These are phyloP conservation scores for Cinchona pubescens DNA, from an alignment of 257 asterid genomes.

Conservation along the genomic window DNA sequence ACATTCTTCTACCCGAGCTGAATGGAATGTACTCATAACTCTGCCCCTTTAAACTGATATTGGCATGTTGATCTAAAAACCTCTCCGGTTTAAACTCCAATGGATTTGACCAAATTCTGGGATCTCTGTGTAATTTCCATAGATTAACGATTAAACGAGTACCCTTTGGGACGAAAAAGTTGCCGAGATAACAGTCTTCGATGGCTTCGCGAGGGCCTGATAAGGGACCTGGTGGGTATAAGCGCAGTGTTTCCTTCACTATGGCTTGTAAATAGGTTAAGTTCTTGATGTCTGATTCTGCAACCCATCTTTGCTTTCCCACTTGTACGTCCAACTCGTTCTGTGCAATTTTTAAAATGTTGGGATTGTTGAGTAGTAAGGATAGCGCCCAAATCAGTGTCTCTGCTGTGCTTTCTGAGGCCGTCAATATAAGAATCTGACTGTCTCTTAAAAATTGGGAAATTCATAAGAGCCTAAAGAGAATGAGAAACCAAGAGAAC, in stretches of 20 bases:
- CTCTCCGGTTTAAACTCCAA: constrained; percentile 45
- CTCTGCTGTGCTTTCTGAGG: too few relatives aligned
- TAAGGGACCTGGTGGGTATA: constrained; percentile 49
- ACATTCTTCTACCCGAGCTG: constrained; percentile 51
- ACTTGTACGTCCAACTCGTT: constrained; percentile 40
- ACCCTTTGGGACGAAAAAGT: constrained; percentile 36
- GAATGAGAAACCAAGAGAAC: too few relatives aligned
- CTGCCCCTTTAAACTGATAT: constrained; percentile 35
- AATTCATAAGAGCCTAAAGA: too few relatives aligned
- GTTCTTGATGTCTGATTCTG: constrained; percentile 44
- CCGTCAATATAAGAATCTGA: too few relatives aligned
- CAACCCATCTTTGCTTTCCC: constrained; percentile 48
- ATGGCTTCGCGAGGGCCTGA: constrained; percentile 38
- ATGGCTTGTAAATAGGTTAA: constrained; percentile 45
- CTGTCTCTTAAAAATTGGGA: too few relatives aligned
- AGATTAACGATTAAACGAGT: constrained; percentile 39
- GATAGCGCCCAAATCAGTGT: constrained; percentile 53
- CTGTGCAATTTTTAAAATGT: constrained; percentile 36
- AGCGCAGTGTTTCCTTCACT: constrained; percentile 36
- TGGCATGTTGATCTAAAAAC: constrained; percentile 33
- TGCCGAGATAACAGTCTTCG: constrained; percentile 37
- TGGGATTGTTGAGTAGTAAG: constrained; percentile 34
- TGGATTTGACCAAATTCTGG: constrained; percentile 42
- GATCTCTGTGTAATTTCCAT: constrained; percentile 56
- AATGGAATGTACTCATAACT: constrained; percentile 52